Base-by-base conservation (phyloP, 768 basidiomycete genomes). In the Boletellus ananiceps region DNA sequence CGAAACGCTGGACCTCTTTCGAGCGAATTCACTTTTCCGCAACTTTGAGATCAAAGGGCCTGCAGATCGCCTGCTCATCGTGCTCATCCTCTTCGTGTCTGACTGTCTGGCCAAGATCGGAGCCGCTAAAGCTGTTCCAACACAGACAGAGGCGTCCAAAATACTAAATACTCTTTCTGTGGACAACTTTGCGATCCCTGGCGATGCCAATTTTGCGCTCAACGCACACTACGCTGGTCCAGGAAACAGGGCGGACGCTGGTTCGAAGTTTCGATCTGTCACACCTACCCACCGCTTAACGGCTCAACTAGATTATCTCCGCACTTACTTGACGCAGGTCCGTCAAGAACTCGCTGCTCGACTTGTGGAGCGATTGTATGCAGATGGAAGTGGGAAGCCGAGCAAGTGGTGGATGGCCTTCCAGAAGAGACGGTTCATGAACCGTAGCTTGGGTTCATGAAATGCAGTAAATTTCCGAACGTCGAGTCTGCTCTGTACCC, bases 351-450 rank as follows among this genome's bases (percentile, higher is more conserved):
- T 94, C 16, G 88, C 93, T 18, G 77, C 84, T 8, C 82, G 96
- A 27, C 70, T 99, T 43, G 81, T 93, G 13, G 93, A 94, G 61
- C 77, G 83, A 44, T 73, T 99, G 42, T 99, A 99, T 67, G 90
- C 85, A 34, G 92, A 95, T 65, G 93, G 93, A 5, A 86, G 88
- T 4, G 86, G 86, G 50, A 94, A 90, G 67, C 94, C 96, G 5
- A 96, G 88, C 77, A 99, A 99, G 70, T 99, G 96, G 96, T 99
- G 96, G 96, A 95, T 97, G 92, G 88, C 90, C 18, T 99, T 98
- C 83, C 93, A 94, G 70, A 97, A 96, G 80, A 81, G 94, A 64
- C 82, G 90, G 21, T 93, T 93, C 80, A 93, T 93, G 90, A 90
- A 91, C 72, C 84, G 90, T 65, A 91, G 88, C 68, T 68, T 92